Conservation (phyloP, 2,329 filamentous ascomycete species). For the Pseudocercospora cruenta region DNA sequence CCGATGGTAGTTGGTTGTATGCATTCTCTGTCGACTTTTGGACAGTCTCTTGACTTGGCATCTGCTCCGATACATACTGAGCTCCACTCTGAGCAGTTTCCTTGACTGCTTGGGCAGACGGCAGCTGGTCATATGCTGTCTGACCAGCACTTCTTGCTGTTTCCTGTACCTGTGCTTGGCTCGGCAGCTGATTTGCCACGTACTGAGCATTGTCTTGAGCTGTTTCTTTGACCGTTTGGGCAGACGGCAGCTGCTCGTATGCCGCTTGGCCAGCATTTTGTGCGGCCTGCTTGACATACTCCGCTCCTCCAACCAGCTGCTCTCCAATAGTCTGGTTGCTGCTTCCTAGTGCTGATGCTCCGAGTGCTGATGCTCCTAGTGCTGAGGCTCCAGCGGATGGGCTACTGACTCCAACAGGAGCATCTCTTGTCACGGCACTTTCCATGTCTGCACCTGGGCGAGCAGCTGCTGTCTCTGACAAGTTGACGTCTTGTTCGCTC, state of each 20-base stretch:
- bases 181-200: background rate
- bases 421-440: background rate
- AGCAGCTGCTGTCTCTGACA: slow-evolving; percentile 12
- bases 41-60: background rate
- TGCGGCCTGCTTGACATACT: background rate
- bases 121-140: slow-evolving; percentile 2
- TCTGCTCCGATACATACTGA: slow-evolving; percentile 4
- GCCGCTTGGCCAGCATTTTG: background rate
- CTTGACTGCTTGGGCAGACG: slow-evolving; percentile 4
- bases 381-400: background rate
- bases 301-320: slow-evolving; percentile 12
- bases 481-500: slow-evolving; percentile 16
- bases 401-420: slow-evolving; percentile 5
- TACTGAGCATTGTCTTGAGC: slow-evolving; percentile 4
- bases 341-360: background rate
- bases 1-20: slow-evolving; percentile 3
- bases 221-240: slow-evolving; percentile 6
- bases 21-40: background rate
- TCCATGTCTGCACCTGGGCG: slow-evolving; percentile 13
- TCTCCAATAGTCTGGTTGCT: background rate
- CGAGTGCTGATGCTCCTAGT: background rate
- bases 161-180: background rate
- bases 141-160: background rate
- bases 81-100: slow-evolving; percentile 6
- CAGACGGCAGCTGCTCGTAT: background rate